Conservation (phyloP, 345 rosid species). For the Raphanus sativus region DNA sequence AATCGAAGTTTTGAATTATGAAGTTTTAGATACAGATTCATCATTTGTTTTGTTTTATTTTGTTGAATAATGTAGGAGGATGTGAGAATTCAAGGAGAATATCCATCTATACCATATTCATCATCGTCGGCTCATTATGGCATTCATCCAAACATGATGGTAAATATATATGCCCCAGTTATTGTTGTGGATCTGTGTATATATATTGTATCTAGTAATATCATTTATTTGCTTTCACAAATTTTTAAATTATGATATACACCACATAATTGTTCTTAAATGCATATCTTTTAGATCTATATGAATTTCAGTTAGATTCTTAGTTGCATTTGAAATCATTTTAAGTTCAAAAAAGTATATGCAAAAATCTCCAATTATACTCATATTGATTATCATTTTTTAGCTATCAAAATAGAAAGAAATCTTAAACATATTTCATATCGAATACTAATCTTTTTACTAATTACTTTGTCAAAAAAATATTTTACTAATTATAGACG, state of each 20-base stretch:
- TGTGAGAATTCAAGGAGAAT: slow-evolving; percentile 53
- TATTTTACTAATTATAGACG: neutral
- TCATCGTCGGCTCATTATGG: slow-evolving; percentile 65
- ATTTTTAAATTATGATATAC: neutral
- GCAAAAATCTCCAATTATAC: neutral
- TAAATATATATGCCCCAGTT: slow-evolving; percentile 33
- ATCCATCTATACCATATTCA: slow-evolving; percentile 58
- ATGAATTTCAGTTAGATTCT: slow-evolving; percentile 19
- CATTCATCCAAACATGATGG: slow-evolving; percentile 61
- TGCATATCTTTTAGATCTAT: slow-evolving; percentile 24
- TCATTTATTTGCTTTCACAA: slow-evolving; percentile 5
- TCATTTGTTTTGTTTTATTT: slow-evolving; percentile 1
- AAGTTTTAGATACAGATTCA: neutral
- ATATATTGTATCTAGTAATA: slow-evolving; percentile 8
- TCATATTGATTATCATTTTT: neutral
- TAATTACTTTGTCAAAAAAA: neutral
- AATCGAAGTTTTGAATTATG: neutral
- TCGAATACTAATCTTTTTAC: neutral
- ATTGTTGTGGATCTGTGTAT: neutral
- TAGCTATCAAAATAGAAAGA: neutral
- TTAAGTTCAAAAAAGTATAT: neutral
- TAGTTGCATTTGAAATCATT: neutral
- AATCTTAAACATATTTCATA: neutral
- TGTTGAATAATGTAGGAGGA: slow-evolving; percentile 64
- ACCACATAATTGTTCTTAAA: slow-evolving; percentile 13